These are phyloP conservation scores for Thelonectria rubi DNA, from an alignment of 2,329 filamentous ascomycete species.

Conservation along the genomic window DNA sequence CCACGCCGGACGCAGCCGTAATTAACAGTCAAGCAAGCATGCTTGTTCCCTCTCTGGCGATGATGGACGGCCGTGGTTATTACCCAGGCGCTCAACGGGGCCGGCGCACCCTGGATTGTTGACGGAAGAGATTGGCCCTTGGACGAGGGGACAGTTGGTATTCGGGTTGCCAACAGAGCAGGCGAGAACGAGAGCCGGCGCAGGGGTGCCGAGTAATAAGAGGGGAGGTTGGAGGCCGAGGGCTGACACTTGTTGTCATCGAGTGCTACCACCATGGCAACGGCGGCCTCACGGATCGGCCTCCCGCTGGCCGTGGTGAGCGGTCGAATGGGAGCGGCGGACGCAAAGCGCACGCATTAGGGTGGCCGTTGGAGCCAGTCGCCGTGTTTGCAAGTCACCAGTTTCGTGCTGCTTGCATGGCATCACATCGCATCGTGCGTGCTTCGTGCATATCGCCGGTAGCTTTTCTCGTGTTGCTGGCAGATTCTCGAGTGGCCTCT, in stretches of 20 bases:
- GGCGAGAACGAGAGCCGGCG: conserved; percentile 4
- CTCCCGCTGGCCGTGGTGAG: conserved; percentile 9
- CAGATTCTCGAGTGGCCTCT: neutral
- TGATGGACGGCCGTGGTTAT: neutral
- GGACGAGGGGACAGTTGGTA: conserved; percentile 15
- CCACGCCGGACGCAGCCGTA: conserved; percentile 3
- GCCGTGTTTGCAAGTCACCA: conserved; percentile 4
- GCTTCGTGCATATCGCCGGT: neutral
- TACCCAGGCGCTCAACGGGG: neutral
- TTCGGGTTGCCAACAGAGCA: conserved; percentile 21
- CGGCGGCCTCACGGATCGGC: conserved; percentile 3
- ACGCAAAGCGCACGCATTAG: conserved; percentile 14
- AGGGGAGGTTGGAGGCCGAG: conserved; percentile 12
- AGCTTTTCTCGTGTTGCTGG: conserved; percentile 14
- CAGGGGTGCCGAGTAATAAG: conserved; percentile 1
- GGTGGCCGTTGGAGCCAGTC: conserved; percentile 6
- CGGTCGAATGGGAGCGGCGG: conserved; percentile 14
- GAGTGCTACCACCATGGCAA: conserved; percentile 18
- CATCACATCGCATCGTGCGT: conserved; percentile 22
- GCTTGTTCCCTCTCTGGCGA: conserved; percentile 1
- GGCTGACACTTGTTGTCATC: conserved; percentile 5
- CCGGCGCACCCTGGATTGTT: neutral
- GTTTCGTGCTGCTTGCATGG: conserved; percentile 16
- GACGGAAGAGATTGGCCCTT: conserved; percentile 5
- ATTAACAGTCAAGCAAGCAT: conserved; percentile 1